Conservation (phyloP, 176 grass and related monocot species). For the Paspalum vaginatum region DNA sequence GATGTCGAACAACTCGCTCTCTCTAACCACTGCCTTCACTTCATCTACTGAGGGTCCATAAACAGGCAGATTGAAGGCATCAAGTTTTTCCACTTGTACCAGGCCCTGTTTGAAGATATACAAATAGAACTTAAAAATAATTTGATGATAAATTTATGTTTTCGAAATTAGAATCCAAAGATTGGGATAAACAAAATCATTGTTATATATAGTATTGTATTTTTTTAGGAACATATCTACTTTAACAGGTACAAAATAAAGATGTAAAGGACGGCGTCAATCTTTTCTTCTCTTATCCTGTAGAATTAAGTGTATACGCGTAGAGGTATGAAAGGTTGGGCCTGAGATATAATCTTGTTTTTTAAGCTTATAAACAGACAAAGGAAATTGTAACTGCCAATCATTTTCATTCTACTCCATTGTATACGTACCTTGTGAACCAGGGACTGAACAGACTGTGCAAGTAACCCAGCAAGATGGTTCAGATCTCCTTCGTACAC, state of each 20-base stretch:
- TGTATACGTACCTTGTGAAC: background rate
- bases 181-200: background rate
- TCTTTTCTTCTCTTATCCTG: background rate
- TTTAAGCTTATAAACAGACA: background rate
- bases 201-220: background rate
- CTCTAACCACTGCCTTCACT: constrained; percentile 12
- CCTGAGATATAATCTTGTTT: background rate
- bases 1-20: constrained; percentile 35
- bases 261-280: background rate
- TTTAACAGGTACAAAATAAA: background rate
- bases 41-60: constrained; percentile 47
- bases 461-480: background rate
- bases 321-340: no score
- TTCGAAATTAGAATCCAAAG: background rate
- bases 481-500: background rate
- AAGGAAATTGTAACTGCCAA: background rate
- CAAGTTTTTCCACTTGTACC: constrained; percentile 36
- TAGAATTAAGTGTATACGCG: background rate
- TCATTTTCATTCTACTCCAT: background rate
- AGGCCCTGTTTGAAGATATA: constrained; percentile 13
- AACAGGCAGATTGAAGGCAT: constrained; percentile 43
- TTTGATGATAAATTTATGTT: background rate
- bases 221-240: background rate
- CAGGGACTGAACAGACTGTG: background rate
- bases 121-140: background rate